Base-by-base conservation (phyloP, 108 stramenopile genomes). In the Nitzschia sp. region DNA sequence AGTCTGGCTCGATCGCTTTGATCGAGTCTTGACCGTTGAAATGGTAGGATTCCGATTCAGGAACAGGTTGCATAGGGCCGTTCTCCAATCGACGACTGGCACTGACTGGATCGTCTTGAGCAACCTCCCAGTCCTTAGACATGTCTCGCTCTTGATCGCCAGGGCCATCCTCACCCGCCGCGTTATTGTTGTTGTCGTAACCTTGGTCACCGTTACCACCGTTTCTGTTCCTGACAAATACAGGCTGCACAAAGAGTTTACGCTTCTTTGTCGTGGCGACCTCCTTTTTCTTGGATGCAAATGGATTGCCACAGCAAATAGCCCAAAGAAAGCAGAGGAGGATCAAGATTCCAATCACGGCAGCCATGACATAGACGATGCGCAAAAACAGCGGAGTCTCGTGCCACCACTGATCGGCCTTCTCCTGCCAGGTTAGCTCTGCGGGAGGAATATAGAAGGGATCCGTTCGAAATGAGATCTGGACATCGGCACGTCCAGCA, bases 331-430 rank as follows among this genome's bases (percentile, higher is more conserved):
- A 62, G 42, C 61, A 62, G 0, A 67, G 33, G 29, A 48, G 36
- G 26, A 67, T 28, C 2, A 67, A 29, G 27, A 67, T 19, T 13
- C 24, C 36, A 31, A 67, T 55, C 3, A 67, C 3, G 33, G 51
- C 47, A 18, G 34, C 54, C 3, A 67, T 6, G 19, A 67, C 33
- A 21, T 67, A 67, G 35, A 67, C 15, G 1, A 67, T 51, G 3
- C 54, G 30, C 3, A 67, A 34, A 32, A 51, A 25, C 13, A 54
- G 35, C 11, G 66, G 66, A 3, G 38, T 67, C 2, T 54, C 24
- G 9, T 26, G 32, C 66, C 66, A 67, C 66, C 66, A 67, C 0
- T 67, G n/a, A 18, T 54, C 46, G 5, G 54, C 54, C 15, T 67
- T 51, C 21, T 67, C 54, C 25, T 42, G 61, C 61, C 61, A 62